Conservation (phyloP, 2,329 filamentous ascomycete genomes). For the Gremmenia infestans region DNA sequence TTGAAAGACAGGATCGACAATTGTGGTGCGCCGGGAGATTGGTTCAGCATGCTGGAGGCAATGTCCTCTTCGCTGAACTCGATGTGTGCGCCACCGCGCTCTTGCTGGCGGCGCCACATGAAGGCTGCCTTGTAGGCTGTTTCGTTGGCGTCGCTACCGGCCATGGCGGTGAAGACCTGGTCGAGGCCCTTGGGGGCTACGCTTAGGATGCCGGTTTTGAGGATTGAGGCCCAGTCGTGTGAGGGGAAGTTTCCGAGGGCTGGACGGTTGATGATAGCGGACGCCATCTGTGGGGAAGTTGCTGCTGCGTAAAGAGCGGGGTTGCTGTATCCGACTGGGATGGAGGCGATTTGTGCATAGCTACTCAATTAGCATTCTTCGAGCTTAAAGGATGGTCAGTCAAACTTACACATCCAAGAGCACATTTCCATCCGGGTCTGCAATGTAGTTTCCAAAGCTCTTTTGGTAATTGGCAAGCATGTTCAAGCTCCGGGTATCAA, state of each 20-base stretch:
- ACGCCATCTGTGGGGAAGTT: conserved; percentile 65
- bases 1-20: conserved; percentile 76
- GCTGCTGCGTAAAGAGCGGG: conserved; percentile 60
- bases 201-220: conserved; percentile 65
- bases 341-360: conserved; percentile 79
- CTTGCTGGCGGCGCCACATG: conserved; percentile 70
- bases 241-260: conserved; percentile 78
- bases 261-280: conserved; percentile 71
- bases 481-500: conserved; percentile 48
- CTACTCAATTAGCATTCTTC: conserved; percentile 32
- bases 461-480: conserved; percentile 50
- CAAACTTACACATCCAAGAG: conserved; percentile 43
- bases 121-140: conserved; percentile 82
- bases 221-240: conserved; percentile 66
- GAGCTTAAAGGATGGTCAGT: not conserved
- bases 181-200: conserved; percentile 70
- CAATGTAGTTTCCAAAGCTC: conserved; percentile 49
- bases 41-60: conserved; percentile 63
- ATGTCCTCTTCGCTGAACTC: conserved; percentile 70
- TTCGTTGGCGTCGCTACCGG: conserved; percentile 79
- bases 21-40: conserved; percentile 66
- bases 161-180: conserved; percentile 76
- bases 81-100: conserved; percentile 60
- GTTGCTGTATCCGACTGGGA: conserved; percentile 81
- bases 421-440: conserved; percentile 46